Base-by-base conservation (phyloP, 345 rosid species). In the Murraya paniculata region DNA sequence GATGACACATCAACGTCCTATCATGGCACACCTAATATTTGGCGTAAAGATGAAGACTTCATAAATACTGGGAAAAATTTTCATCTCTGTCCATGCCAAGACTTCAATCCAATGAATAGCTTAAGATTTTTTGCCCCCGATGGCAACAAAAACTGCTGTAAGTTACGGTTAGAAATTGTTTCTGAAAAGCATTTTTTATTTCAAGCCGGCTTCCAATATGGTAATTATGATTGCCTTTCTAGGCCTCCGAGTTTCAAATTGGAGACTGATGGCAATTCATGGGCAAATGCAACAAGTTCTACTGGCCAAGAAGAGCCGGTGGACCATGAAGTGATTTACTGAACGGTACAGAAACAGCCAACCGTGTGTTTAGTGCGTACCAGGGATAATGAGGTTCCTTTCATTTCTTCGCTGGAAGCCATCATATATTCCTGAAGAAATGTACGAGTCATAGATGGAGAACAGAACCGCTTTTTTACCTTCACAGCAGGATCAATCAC, bases 1-100 rank as follows among this genome's bases (percentile, higher is more conserved):
- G 64, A 50, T 1, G 50, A 18, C 53, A 74, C 50, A 41, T 3
- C 75, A 16, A 53, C 22, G 8, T 0, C 6, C 27, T 18, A 24
- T 11, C 22, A 30, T 39, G 35, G 30, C 5, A 11, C 7, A 1
- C 50, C 50, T 41, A 10, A 41, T 41, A 14, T 7, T 6, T 72
- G 83, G 70, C 77, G 16, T 14, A 58, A 74, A 0, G 80, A 81
- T 36, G 33, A 72, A n/a, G 24, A 55, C 8, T 77, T 57, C 57
- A 58, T 76, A 39, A 30, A 77, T 31, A 6, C 71, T 1, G 77
- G 80, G n/a, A 7, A 77, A 66, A 77, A 11, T n/a, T 5, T 27
- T 64, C 61, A 57, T 70, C 57, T 77, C 3, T 2, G 25, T 2
- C 57, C 71, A 7, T 53, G 22, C 70, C 70, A 67, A 13, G 48